Conservation (phyloP, 805 yeast genomes). For the Kuraishia piskuri region DNA sequence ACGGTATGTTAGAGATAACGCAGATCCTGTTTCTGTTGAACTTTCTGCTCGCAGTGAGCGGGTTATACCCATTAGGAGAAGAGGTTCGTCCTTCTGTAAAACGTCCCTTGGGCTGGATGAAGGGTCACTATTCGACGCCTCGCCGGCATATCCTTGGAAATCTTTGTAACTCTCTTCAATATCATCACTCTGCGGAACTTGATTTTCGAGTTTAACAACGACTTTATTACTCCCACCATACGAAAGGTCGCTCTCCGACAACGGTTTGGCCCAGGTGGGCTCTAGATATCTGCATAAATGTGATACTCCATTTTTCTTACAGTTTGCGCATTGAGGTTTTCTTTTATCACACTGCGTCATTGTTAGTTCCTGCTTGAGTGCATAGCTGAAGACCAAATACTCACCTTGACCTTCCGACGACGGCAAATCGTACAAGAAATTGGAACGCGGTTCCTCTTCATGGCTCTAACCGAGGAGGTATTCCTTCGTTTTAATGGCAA, state of each 20-base stretch:
- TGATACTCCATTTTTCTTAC: conserved; percentile 48
- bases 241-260: conserved; percentile 12
- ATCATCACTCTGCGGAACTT: neutral
- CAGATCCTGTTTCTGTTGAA: neutral
- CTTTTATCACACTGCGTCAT: conserved; percentile 25
- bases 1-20: neutral
- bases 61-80: neutral
- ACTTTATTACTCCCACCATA: neutral
- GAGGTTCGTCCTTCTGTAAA: neutral
- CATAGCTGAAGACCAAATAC: neutral
- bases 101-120: neutral
- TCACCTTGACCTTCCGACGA: conserved; percentile 26
- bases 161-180: neutral
- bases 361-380: neutral
- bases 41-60: neutral
- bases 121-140: neutral
- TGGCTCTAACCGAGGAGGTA: neutral
- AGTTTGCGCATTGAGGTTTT: conserved; percentile 48
- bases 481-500: neutral
- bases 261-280: conserved; percentile 51
- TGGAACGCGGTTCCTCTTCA: conserved; percentile 29
- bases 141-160: neutral
- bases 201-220: neutral
- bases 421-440: conserved; percentile 30
- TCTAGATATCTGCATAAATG: conserved; percentile 50